Conservation (phyloP, 2,329 filamentous ascomycete genomes). For the Pseudocercospora crystallina region DNA sequence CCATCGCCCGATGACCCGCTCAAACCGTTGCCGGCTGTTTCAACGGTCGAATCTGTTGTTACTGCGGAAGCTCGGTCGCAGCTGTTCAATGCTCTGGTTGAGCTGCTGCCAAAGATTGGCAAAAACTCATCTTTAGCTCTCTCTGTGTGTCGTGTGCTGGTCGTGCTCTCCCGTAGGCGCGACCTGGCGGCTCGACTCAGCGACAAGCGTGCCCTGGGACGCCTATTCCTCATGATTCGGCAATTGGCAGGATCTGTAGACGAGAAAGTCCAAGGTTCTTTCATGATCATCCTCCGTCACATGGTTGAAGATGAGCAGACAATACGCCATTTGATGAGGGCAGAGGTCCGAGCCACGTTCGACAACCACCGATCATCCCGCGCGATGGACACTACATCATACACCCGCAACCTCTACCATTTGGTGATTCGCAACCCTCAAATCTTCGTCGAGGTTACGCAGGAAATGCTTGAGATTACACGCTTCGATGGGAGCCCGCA, state of each 20-base stretch:
- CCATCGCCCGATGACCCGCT: slow-evolving; percentile 44
- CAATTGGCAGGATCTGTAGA: slow-evolving; percentile 80
- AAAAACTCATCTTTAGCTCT: slow-evolving; percentile 84
- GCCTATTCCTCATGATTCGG: slow-evolving; percentile 92
- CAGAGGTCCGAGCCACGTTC: slow-evolving; percentile 80
- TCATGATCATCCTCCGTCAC: slow-evolving; percentile 86
- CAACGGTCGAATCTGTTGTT: slow-evolving; percentile 62
- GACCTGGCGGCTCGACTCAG: slow-evolving; percentile 73
- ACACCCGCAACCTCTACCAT: slow-evolving; percentile 74
- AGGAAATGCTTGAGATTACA: slow-evolving; percentile 75
- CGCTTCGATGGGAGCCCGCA: slow-evolving; percentile 58
- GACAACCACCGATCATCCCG: slow-evolving; percentile 49
- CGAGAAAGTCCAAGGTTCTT: slow-evolving; percentile 69
- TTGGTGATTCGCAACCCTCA: slow-evolving; percentile 78
- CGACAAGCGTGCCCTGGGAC: slow-evolving; percentile 84
- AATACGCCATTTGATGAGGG: slow-evolving; percentile 85
- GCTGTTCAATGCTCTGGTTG: slow-evolving; percentile 75
- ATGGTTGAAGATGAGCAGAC: slow-evolving; percentile 92
- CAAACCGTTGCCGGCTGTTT: slow-evolving; percentile 52
- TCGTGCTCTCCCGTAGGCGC: slow-evolving; percentile 81
- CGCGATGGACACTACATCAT: slow-evolving; percentile 66
- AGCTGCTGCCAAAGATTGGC: slow-evolving; percentile 79
- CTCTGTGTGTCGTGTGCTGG: slow-evolving; percentile 77
- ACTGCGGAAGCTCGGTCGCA: slow-evolving; percentile 64
- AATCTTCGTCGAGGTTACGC: slow-evolving; percentile 82